phyloP scores from a whole-genome alignment of 768 basidiomycete species.

The Boletus subparvulus region DNA sequence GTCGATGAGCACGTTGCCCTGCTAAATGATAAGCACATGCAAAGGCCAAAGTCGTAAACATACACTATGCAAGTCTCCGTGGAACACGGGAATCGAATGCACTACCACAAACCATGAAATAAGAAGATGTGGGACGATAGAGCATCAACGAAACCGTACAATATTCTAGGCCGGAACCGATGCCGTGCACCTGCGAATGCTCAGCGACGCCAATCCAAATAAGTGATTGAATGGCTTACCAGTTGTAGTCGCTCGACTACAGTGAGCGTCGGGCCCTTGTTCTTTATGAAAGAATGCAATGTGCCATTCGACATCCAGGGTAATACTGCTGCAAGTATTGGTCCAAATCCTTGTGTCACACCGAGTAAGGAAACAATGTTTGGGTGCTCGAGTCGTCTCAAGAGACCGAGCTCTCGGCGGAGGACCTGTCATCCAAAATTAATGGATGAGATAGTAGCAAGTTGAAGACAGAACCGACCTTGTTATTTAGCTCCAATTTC shows the following conservation, averaged over 20 bases:
- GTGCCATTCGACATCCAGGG: no score
- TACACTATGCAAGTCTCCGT: constrained; percentile 1
- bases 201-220: background rate
- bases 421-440: no score
- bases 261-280: background rate
- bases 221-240: background rate
- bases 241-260: background rate
- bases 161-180: constrained; percentile 1
- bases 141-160: background rate
- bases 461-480: background rate
- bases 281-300: no score
- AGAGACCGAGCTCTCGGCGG: no score
- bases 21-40: background rate
- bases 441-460: no score
- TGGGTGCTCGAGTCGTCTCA: no score
- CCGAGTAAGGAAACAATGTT: no score
- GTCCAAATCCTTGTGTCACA: no score
- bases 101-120: background rate
- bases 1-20: background rate
- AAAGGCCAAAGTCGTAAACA: background rate
- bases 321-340: no score
- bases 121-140: background rate
- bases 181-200: background rate
- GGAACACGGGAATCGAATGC: background rate
- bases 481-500: background rate